Conservation (phyloP, 257 asterid species). For the Petunia axillaris region DNA sequence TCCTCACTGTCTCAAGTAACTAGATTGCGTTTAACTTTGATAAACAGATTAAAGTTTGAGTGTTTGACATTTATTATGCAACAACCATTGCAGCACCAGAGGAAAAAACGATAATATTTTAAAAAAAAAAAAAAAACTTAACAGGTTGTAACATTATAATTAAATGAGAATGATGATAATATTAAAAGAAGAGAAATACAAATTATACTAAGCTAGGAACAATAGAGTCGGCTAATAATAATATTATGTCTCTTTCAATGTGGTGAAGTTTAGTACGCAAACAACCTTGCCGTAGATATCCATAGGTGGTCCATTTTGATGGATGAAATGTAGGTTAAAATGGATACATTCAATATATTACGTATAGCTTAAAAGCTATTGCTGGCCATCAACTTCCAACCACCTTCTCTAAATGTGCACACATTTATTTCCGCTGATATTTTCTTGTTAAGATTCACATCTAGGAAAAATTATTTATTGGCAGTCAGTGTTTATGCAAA, state of each 20-base stretch:
- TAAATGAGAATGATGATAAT: too few species aligned
- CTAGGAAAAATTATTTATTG: too few species aligned
- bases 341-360: too few species aligned
- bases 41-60: too few species aligned
- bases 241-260: not conserved
- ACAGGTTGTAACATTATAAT: not conserved
- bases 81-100: not conserved
- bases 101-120: not conserved
- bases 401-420: not conserved
- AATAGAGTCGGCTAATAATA: not conserved
- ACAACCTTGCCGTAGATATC: not conserved
- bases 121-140: too few species aligned
- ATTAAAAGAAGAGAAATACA: not conserved
- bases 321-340: not conserved
- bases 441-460: not conserved
- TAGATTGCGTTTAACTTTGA: not conserved
- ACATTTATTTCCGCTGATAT: not conserved
- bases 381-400: constrained; percentile 12
- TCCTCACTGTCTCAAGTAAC: not conserved
- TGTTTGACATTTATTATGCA: not conserved
- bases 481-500: too few species aligned
- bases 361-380: not conserved
- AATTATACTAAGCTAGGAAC: not conserved
- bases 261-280: not conserved
- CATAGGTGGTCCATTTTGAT: not conserved